Base-by-base conservation (phyloP, 495 filamentous ascomycete species). In the Friedmanniomyces simplex region DNA sequence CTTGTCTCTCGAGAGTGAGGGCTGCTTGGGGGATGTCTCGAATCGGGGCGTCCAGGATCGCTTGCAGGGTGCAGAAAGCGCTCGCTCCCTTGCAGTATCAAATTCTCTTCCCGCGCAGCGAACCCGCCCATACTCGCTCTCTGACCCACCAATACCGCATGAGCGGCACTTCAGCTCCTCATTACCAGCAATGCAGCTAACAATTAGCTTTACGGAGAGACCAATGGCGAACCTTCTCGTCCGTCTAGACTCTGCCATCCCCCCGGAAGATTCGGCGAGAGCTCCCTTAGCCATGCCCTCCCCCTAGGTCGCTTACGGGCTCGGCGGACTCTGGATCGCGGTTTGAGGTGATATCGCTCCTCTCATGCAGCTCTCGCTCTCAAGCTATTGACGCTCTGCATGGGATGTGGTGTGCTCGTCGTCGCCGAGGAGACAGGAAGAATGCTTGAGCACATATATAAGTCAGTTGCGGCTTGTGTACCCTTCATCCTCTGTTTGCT, bases 141-240 rank as follows among this genome's bases (percentile, higher is more conserved):
- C 2, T 49, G 55, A 59, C 60, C 60, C 60, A 55, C 60, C 50
- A 54, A 51, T 59, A 41, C 55, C 60, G 55, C 55, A 50, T 18
- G n/a, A 58, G 51, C 49, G 51, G 55, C 30, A 39, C 28, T 21
- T 26, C 41, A 46, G 22, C 55, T 55, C 45, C 45, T 55, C 36
- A 55, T n/a, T 50, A 43, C 11, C 28, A 28, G 13, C 42, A 13
- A 55, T 63, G 61, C 61, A 63, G 57, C 61, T 63, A 63, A 50
- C 45, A 1, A 18, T 59, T 63, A 63, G 57, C 61, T 60, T 54
- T 63, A 41, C 20, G 24, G 20, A 32, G 30, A 55, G 36, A 43
- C 61, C 61, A 63, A 59, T 60, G 52, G 57, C 57, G 52, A 34
- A 26, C 32, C 32, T 41, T 45, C 13, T 46, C 13, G 34, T 20